Evolutionary conservation across 176 grass and related monocot species (phyloP), one percentile per base, ranked within the genome.

Genomic region (Hsuehochloa calcarea): DNA sequence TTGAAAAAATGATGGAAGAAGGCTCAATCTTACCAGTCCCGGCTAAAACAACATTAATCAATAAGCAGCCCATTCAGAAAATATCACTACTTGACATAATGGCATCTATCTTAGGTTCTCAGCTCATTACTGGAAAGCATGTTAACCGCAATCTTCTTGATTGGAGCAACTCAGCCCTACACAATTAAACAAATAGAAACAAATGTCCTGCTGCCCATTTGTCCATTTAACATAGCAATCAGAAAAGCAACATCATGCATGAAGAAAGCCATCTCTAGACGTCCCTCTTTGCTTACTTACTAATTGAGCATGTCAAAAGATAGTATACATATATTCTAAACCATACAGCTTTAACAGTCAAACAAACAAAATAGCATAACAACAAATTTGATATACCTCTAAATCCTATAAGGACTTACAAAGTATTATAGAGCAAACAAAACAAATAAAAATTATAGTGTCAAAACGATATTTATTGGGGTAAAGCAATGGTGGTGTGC

Each of bases 391-490:
- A 72, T 75, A 75, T 74, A 77, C 39, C 78, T 87, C 70, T 65
- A 74, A 84, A 91, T 77, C 80, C 61, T 81, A 41, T 73, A 84
- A 82, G 29, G 37, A 72, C 35, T 83, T 87, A 89, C 86, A 89
- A 70, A 82, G 51, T 54, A 64, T 89, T 91, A 94, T 86, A 89
- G 67, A 62, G 49, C 31, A 52, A 62, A 88, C 44, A 3, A 5
- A 77, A 85, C 14, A 72, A 83, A 81, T 0, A 54, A 50, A 80
- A 81, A 78, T 20, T 74, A 65, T 68, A 78, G 31, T 84, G 40
- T 65, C 68, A 89, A 54, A 82, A 86, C 41, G 84, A 35, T 76
- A 90, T 88, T 74, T 90, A 84, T 89, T 68, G 41, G 71, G 70
- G 67, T 68, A 89, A 75, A 27, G 65, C 10, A 58, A 82, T 65